Conservation (phyloP, 2,329 filamentous ascomycete genomes). For the Cladosporium sp. region DNA sequence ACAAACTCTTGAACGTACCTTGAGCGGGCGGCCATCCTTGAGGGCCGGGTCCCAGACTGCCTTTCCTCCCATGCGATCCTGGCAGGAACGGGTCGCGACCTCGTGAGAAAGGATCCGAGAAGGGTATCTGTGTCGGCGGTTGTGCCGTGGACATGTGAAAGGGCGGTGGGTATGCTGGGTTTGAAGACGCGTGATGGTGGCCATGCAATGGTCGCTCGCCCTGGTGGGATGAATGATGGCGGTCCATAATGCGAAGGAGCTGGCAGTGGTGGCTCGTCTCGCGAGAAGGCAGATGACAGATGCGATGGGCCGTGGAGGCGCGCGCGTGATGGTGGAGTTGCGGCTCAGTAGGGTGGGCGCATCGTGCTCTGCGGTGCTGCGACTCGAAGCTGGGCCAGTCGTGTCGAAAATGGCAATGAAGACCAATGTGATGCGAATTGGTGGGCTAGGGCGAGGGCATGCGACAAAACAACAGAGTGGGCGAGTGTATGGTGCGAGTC, state of each 20-base stretch:
- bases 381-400: background rate
- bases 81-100: constrained; percentile 46
- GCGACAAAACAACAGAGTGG: background rate
- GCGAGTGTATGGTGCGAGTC: background rate
- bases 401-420: background rate
- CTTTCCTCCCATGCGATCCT: constrained; percentile 34
- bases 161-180: constrained; percentile 33
- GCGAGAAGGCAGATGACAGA: background rate
- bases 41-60: constrained; percentile 12
- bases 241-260: constrained; percentile 19
- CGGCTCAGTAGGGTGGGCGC: constrained; percentile 8
- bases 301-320: background rate
- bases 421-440: background rate
- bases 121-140: constrained; percentile 42
- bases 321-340: background rate
- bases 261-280: background rate
- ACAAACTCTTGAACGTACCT: constrained; percentile 11
- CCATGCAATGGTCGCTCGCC: constrained; percentile 36
- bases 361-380: constrained; percentile 7
- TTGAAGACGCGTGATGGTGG: constrained; percentile 22
- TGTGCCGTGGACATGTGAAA: constrained; percentile 31
- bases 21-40: constrained; percentile 7
- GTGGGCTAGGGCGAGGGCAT: background rate
- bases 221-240: constrained; percentile 32
- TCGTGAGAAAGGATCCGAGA: constrained; percentile 41